Evolutionary conservation across 495 filamentous ascomycete genomes (phyloP), one percentile per base, ranked within the genome.

Genomic region (Copromyces sp.): DNA sequence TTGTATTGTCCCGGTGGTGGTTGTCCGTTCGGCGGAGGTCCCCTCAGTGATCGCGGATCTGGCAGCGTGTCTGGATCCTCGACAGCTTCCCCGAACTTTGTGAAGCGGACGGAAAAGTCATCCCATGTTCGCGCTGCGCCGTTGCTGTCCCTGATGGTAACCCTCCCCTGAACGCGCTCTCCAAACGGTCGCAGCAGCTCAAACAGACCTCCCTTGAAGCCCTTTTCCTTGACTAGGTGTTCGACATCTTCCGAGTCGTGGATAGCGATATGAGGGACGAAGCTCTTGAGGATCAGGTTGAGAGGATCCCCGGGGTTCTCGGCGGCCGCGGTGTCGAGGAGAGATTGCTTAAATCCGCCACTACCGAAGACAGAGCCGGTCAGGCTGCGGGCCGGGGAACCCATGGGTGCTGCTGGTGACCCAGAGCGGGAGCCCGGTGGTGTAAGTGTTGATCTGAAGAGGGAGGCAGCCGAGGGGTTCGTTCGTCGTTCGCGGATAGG

Each of bases 171-270:
- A 0, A 99, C 85, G 44, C 86, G 87, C 80, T 99, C 95, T n/a
- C 95, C 95, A 82, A 94, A 99, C 5, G 95, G 94, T 68, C 94
- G 85, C 41, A 99, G 82, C 70, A 99, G 81, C 78, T 94, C 92
- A 84, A 92, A 90, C 68, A 99, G 86, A 0, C 94, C 94, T 24
- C 87, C 88, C 29, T 84, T 79, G 74, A 98, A 94, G 20, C 95
- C 95, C 83, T 99, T 99, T 73, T 93, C 90, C 70, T 84, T 86
- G 41, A 93, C 87, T 69, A 99, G 79, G 45, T 91, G 86, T 76
- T 98, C 90, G 11, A 92, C 94, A 76, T 97, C 96, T 20, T 85
- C 80, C 2, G 94, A 97, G 17, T 93, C 89, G 77, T 94, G 91
- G 3, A 98, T 87, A 0, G 91, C 92, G 35, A 99, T 87, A 61